These are phyloP conservation scores for Pseudopyricularia javanii DNA, from an alignment of 2,329 filamentous ascomycete species.

Conservation along the genomic window DNA sequence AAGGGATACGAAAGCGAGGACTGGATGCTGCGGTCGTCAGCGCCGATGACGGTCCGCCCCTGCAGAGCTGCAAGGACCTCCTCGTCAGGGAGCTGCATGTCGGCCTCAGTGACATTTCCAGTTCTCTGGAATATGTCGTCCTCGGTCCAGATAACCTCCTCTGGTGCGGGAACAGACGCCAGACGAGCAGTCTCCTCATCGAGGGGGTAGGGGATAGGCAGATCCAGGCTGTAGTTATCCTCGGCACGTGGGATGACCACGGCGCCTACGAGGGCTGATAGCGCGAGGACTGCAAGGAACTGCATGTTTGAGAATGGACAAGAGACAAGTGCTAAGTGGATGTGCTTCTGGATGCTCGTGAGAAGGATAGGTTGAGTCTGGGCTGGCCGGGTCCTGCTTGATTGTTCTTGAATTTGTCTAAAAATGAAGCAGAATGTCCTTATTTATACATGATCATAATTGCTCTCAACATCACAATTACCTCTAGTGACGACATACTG, in stretches of 20 bases:
- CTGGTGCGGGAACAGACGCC: not conserved
- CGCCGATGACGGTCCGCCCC: not conserved
- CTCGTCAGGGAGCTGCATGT: not conserved
- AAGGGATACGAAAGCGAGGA: slow-evolving; percentile 1
- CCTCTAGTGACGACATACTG: too few species aligned
- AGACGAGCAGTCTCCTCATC: not conserved
- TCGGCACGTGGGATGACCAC: not conserved
- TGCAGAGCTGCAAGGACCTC: not conserved
- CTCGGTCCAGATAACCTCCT: not conserved
- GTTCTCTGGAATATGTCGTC: not conserved
- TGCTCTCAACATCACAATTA: too few species aligned
- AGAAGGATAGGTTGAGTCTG: too few species aligned
- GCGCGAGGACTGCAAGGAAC: not conserved
- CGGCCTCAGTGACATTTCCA: not conserved
- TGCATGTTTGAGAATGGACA: not conserved
- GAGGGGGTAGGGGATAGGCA: not conserved
- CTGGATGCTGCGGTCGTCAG: not conserved
- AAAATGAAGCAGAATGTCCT: too few species aligned
- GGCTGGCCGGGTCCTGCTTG: too few species aligned
- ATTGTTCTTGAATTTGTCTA: too few species aligned
- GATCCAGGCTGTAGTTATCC: not conserved
- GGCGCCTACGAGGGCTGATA: not conserved
- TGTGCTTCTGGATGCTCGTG: too few species aligned
- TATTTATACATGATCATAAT: too few species aligned
- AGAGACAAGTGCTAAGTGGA: too few species aligned